A percentile compares a stretch with the other conserved stretches of the same genome.
These are phyloP conservation scores for Yamadazyma nakazawae DNA, from an alignment of 805 yeast genomes.

Conservation along the genomic window DNA sequence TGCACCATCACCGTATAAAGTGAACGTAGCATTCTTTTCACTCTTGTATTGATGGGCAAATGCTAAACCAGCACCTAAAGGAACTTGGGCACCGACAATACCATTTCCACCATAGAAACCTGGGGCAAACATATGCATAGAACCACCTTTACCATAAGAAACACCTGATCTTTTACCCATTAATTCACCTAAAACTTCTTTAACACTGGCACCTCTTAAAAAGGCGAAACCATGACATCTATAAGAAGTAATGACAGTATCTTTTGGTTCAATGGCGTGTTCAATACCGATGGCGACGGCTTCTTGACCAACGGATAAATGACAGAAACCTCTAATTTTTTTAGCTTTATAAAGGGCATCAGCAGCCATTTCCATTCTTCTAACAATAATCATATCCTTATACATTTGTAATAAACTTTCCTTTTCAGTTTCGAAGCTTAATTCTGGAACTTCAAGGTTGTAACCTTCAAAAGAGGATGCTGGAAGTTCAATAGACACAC, in stretches of 20 bases:
- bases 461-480: conserved; percentile 83
- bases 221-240: conserved; percentile 98
- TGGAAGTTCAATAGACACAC: conserved; percentile 60
- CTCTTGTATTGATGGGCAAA: conserved; percentile 94
- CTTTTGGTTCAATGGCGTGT: conserved; percentile 81
- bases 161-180: conserved; percentile 97
- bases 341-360: conserved; percentile 98
- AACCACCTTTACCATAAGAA: conserved; percentile 97
- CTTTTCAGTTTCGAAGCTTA: conserved; percentile 77
- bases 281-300: conserved; percentile 99
- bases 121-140: conserved; percentile 97
- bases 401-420: conserved; percentile 83
- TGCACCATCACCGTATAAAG: conserved; percentile 98
- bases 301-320: conserved; percentile 97
- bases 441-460: conserved; percentile 65
- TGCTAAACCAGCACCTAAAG: conserved; percentile 97
- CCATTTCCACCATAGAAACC: conserved; percentile 99
- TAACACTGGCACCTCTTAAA: conserved; percentile 92
- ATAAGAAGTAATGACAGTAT: conserved; percentile 92
- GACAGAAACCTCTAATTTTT: conserved; percentile 98
- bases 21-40: conserved; percentile 74
- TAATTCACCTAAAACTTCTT: conserved; percentile 88
- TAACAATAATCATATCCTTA: conserved; percentile 89
- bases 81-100: conserved; percentile 99
- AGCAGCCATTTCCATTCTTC: conserved; percentile 99